Evolutionary conservation across 768 basidiomycete species (phyloP), one percentile per base, ranked within the genome.

Genomic region (Chalciporus pseudorubinellus): DNA sequence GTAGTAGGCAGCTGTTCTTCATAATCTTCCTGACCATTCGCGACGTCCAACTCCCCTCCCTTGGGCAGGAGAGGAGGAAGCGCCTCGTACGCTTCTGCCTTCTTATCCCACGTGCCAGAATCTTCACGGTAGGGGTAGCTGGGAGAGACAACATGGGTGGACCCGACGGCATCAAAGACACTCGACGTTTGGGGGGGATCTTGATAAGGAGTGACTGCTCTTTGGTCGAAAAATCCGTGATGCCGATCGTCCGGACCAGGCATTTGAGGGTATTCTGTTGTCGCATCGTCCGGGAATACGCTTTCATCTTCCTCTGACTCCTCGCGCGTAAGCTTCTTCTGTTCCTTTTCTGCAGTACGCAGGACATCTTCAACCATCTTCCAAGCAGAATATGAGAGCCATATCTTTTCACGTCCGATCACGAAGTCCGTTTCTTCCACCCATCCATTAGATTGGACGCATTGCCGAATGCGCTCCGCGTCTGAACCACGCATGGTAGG

Each of bases 361-460:
- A 83, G 51, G 36, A 74, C 74, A 46, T 84, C 80, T 61, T 83
- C 83, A n/a, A 79, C 72, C 58, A 73, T 73, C 68, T 81, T 81
- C 84, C 84, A 84, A 20, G 80, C 75, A 39, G 60, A 57, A 66
- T 80, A 83, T 19, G 72, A 68, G 40, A 85, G 60, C 79, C 80
- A 85, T 55, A 85, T 76, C 67, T 68, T 76, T 52, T 72, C 68
- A 50, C 71, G 74, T 1, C 84, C 84, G 21, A 81, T 48, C 5
- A 73, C 74, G 54, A 76, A 85, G 60, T 86, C 83, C n/a, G 62
- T 56, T 14, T 74, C 78, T 46, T 81, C 79, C 44, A 57, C 58
- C 82, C 82, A 83, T 24, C 78, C 75, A 48, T 78, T 75, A 26
- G 72, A 72, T 47, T 72, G 68, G 11, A 75, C 77, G 53, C 77